Evolutionary conservation across 331 rosid species (phyloP).

Genomic region (Pyracantha coccinea): DNA sequence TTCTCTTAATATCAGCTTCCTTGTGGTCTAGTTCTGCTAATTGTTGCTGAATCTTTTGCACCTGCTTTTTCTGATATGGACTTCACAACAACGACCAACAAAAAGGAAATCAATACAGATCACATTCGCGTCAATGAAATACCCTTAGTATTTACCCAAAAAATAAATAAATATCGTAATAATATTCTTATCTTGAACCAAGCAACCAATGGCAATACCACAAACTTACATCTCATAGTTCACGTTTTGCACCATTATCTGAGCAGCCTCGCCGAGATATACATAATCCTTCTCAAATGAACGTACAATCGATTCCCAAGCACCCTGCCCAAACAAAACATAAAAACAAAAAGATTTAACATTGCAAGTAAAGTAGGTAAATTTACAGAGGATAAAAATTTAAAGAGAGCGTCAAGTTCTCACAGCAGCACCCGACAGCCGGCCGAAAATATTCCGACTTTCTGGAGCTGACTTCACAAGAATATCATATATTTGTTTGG

Average conservation of each 20-base stretch:
- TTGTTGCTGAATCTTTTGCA: slow-evolving; percentile 91
- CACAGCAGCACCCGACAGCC: slow-evolving; percentile 81
- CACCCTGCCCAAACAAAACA: slow-evolving; percentile 49
- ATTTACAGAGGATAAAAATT: not conserved
- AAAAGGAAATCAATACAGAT: slow-evolving; percentile 3
- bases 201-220: slow-evolving; percentile 2
- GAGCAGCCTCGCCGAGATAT: slow-evolving; percentile 94
- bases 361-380: not conserved
- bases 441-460: slow-evolving; percentile 85
- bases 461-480: slow-evolving; percentile 67
- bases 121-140: not conserved
- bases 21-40: slow-evolving; percentile 80
- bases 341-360: not conserved
- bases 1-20: slow-evolving; percentile 86
- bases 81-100: slow-evolving; percentile 25
- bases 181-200: not conserved
- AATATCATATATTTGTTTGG: slow-evolving; percentile 58
- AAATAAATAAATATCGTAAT: too few species aligned
- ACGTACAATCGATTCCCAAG: slow-evolving; percentile 69
- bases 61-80: slow-evolving; percentile 82
- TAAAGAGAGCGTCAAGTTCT: slow-evolving; percentile 14
- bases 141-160: not conserved
- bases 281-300: slow-evolving; percentile 81
- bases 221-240: slow-evolving; percentile 78
- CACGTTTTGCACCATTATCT: slow-evolving; percentile 77